Evolutionary conservation across 176 grass and related monocot genomes (phyloP).

Genomic region (Oropetium thomaeum): DNA sequence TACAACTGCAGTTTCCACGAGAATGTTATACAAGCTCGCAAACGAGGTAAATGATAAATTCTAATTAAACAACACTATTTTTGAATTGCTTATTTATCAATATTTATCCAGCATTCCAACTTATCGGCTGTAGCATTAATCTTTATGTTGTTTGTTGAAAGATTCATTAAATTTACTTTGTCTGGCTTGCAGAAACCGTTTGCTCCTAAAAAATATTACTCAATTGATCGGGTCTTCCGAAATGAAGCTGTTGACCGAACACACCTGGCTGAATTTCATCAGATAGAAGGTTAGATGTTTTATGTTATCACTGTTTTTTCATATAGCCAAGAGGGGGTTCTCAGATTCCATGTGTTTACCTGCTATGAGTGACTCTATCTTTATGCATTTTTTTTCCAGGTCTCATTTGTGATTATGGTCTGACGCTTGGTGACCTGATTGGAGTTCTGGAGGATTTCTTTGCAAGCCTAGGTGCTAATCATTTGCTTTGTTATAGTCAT

Average conservation of each 20-base stretch:
- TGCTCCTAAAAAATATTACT: slow-evolving; percentile 90
- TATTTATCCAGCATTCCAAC: slow-evolving; percentile 26
- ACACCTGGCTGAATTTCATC: slow-evolving; percentile 98
- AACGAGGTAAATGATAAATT: slow-evolving; percentile 58
- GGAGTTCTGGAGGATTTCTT: slow-evolving; percentile 98
- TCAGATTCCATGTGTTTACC: background rate
- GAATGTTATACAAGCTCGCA: slow-evolving; percentile 94
- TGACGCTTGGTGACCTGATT: slow-evolving; percentile 91
- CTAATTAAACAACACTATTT: background rate
- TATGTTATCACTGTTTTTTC: background rate
- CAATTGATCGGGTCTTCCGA: slow-evolving; percentile 89
- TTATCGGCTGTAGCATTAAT: background rate
- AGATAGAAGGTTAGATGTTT: slow-evolving; percentile 79
- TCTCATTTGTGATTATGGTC: slow-evolving; percentile 86
- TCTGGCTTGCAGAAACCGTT: slow-evolving; percentile 61
- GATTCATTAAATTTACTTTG: background rate
- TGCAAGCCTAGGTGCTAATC: slow-evolving; percentile 63
- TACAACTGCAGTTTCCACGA: slow-evolving; percentile 95
- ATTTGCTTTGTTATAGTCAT: slow-evolving; percentile 6
- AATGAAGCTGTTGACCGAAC: slow-evolving; percentile 97
- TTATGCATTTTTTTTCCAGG: slow-evolving; percentile 49
- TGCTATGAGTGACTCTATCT: background rate
- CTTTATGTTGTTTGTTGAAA: slow-evolving; percentile 22
- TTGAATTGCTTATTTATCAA: background rate
- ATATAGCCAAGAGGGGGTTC: background rate